These are phyloP conservation scores for Fusarium xyrophilum DNA, from an alignment of 2,329 filamentous ascomycete species.

Conservation along the genomic window DNA sequence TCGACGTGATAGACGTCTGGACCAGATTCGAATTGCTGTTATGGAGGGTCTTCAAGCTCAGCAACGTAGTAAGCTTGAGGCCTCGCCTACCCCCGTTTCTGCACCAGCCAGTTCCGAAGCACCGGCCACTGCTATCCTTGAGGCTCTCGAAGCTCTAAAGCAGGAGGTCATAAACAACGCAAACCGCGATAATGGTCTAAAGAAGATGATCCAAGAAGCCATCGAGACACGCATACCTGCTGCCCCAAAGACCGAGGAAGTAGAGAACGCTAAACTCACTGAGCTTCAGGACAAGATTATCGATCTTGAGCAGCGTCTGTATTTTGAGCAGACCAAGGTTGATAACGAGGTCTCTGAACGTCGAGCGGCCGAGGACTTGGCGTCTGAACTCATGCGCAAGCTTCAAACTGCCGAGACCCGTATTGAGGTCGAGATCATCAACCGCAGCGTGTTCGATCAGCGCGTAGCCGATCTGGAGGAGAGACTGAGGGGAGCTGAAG, in stretches of 20 bases:
- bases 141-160: slow-evolving; percentile 71
- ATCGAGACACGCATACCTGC: slow-evolving; percentile 64
- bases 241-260: slow-evolving; percentile 58
- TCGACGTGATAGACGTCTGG: slow-evolving; percentile 76
- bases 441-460: slow-evolving; percentile 64
- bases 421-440: slow-evolving; percentile 67
- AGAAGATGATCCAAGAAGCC: slow-evolving; percentile 68
- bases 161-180: slow-evolving; percentile 50
- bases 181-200: slow-evolving; percentile 58
- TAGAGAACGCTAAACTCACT: slow-evolving; percentile 60
- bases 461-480: slow-evolving; percentile 74
- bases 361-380: slow-evolving; percentile 60
- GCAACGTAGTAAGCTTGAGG: slow-evolving; percentile 51
- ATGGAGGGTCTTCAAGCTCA: slow-evolving; percentile 74
- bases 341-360: slow-evolving; percentile 59
- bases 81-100: slow-evolving; percentile 35
- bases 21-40: slow-evolving; percentile 78
- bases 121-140: slow-evolving; percentile 59
- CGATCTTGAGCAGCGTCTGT: slow-evolving; percentile 65
- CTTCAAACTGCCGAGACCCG: slow-evolving; percentile 65
- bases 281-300: slow-evolving; percentile 66
- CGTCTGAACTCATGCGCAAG: slow-evolving; percentile 61
- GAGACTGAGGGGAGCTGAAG: slow-evolving; percentile 68
- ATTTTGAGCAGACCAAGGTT: slow-evolving; percentile 55
- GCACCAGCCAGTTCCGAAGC: slow-evolving; percentile 12